Evolutionary conservation across 2,329 filamentous ascomycete genomes (phyloP).

Genomic region (Penicillium palitans): DNA sequence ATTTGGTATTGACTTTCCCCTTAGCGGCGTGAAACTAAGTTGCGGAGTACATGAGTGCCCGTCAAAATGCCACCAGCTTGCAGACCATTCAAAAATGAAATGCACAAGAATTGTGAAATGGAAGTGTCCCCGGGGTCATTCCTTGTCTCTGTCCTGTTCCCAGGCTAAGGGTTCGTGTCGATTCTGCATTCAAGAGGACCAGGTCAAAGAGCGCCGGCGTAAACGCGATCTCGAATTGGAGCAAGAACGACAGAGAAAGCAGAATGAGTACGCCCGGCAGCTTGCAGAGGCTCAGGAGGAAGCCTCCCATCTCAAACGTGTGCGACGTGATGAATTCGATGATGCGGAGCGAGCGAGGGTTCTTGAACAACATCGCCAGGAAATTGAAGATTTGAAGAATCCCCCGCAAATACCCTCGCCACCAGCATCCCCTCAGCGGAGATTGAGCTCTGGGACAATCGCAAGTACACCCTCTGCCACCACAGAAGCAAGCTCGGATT

Average conservation of each 20-base stretch:
- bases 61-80: conserved; percentile 61
- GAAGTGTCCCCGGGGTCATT: conserved; percentile 57
- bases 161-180: conserved; percentile 44
- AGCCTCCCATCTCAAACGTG: conserved; percentile 20
- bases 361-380: conserved; percentile 21
- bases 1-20: not conserved
- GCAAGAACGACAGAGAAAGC: conserved; percentile 29
- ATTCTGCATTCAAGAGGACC: conserved; percentile 55
- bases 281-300: conserved; percentile 30
- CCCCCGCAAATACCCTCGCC: not conserved
- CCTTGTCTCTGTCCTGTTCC: conserved; percentile 50
- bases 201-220: conserved; percentile 45
- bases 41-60: conserved; percentile 63
- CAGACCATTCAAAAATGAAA: conserved; percentile 58
- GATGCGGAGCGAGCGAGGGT: conserved; percentile 23
- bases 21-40: conserved; percentile 48
- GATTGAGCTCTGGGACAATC: not conserved
- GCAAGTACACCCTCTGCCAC: not conserved
- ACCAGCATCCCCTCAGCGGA: not conserved
- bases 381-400: conserved; percentile 19
- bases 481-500: not conserved
- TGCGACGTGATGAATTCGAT: conserved; percentile 19
- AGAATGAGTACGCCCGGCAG: conserved; percentile 21
- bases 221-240: conserved; percentile 54
- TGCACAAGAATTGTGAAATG: conserved; percentile 48